phyloP scores from a whole-genome alignment of 345 rosid species.

The Firmiana major region DNA sequence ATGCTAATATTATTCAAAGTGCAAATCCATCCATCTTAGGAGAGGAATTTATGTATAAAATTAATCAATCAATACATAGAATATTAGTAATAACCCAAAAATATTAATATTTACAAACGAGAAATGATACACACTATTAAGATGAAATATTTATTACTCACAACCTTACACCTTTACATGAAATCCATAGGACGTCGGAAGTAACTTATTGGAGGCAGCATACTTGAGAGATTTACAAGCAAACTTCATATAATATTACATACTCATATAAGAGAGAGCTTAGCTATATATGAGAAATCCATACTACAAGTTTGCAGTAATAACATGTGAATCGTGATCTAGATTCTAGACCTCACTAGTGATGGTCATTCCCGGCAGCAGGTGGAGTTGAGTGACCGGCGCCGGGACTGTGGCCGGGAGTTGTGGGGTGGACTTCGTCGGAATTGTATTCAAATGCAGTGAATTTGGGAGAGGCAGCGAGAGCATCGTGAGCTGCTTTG shows the following conservation, averaged over 20 bases:
- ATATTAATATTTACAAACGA: too few species aligned
- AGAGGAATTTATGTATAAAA: too few species aligned
- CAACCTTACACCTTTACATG: not conserved
- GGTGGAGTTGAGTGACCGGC: constrained; percentile 2
- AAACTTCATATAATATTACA: not conserved
- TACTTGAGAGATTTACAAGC: not conserved
- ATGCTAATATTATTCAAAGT: too few species aligned
- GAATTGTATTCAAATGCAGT: not conserved
- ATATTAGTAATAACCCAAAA: not conserved
- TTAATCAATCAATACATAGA: too few species aligned
- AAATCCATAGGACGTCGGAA: not conserved
- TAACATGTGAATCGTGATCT: not conserved
- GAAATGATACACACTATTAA: not conserved
- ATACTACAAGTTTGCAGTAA: not conserved
- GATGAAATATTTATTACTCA: not conserved
- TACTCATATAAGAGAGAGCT: not conserved
- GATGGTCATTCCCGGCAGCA: too few species aligned
- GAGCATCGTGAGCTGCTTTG: not conserved
- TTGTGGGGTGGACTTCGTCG: not conserved
- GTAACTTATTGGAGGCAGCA: not conserved
- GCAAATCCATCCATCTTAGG: too few species aligned
- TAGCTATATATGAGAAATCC: not conserved
- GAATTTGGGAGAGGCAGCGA: not conserved
- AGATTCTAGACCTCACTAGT: not conserved
- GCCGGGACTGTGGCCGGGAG: constrained; percentile 9